These are phyloP conservation scores for Tetrastigma voinierianum DNA, from an alignment of 164 flowering plant species.

Conservation along the genomic window DNA sequence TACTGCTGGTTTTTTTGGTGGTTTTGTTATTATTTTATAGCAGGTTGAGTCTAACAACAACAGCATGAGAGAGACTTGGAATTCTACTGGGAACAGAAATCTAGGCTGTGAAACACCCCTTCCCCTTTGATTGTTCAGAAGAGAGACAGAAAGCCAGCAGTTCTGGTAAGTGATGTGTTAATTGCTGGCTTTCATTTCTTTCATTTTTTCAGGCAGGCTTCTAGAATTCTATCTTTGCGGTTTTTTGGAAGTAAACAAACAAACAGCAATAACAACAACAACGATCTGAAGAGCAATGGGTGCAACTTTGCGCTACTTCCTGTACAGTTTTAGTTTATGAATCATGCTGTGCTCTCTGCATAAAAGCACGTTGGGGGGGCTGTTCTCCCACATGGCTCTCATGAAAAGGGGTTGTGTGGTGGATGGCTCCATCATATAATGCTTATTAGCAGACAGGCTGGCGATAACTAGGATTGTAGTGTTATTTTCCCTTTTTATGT, in stretches of 20 bases:
- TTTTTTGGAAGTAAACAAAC: neutral
- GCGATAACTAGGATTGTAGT: neutral
- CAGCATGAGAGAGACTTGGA: constrained; percentile 29
- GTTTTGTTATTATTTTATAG: constrained; percentile 11
- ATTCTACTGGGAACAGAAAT: neutral
- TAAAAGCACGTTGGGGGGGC: neutral
- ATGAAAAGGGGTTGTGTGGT: neutral
- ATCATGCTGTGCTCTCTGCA: neutral
- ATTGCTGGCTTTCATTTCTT: constrained; percentile 41
- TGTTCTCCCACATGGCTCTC: neutral
- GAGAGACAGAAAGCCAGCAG: constrained; percentile 43
- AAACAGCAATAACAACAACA: no score
- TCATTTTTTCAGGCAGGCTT: constrained; percentile 25
- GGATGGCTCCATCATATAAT: neutral
- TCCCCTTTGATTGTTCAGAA: neutral
- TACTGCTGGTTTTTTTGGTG: constrained; percentile 24
- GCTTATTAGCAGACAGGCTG: neutral
- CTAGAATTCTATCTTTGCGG: neutral
- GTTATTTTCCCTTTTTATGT: neutral
- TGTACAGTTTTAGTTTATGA: constrained; percentile 1
- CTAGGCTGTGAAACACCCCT: neutral
- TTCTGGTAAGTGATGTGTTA: constrained; percentile 30
- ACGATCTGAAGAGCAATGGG: neutral
- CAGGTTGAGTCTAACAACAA: constrained; percentile 47
- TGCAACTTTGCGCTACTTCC: neutral